Conservation (phyloP, 2,329 filamentous ascomycete species). For the Xenoacremonium recifei region DNA sequence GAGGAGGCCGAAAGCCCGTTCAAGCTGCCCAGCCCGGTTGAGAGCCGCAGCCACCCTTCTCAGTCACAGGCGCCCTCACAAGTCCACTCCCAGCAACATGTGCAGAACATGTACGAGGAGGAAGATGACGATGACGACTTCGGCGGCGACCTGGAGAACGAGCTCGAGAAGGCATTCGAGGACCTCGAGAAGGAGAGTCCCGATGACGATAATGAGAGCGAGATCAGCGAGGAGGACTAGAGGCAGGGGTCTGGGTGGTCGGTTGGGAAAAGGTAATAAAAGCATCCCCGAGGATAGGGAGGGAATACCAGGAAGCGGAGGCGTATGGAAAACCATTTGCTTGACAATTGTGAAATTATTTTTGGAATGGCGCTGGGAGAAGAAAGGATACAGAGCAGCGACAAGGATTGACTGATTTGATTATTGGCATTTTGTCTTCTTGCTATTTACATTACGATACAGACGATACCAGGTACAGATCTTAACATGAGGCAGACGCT, state of each 20-base stretch:
- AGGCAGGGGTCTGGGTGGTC: too few species aligned
- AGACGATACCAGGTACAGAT: too few species aligned
- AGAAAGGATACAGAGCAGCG: constrained; percentile 2
- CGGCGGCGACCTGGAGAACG: constrained; percentile 33
- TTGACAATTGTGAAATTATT: not conserved
- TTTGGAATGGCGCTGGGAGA: not conserved
- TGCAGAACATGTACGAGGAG: constrained; percentile 28
- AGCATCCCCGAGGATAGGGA: too few species aligned
- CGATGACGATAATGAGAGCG: constrained; percentile 58
- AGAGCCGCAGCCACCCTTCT: constrained; percentile 28
- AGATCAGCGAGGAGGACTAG: constrained; percentile 66
- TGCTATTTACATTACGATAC: too few species aligned
- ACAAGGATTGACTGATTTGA: constrained; percentile 2
- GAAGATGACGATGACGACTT: constrained; percentile 29
- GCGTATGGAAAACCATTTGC: constrained; percentile 3
- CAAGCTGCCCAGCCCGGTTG: constrained; percentile 54
- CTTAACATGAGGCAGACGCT: too few species aligned
- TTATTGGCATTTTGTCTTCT: too few species aligned
- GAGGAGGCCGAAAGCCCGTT: constrained; percentile 50
- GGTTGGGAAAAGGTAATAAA: too few species aligned
- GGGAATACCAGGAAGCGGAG: too few species aligned
- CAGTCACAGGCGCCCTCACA: not conserved
- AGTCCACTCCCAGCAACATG: constrained; percentile 17
- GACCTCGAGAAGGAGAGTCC: constrained; percentile 56
- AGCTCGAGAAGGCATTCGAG: constrained; percentile 46